phyloP scores from a whole-genome alignment of 1,139 yeast genomes.

The Protomyces pachydermus region DNA sequence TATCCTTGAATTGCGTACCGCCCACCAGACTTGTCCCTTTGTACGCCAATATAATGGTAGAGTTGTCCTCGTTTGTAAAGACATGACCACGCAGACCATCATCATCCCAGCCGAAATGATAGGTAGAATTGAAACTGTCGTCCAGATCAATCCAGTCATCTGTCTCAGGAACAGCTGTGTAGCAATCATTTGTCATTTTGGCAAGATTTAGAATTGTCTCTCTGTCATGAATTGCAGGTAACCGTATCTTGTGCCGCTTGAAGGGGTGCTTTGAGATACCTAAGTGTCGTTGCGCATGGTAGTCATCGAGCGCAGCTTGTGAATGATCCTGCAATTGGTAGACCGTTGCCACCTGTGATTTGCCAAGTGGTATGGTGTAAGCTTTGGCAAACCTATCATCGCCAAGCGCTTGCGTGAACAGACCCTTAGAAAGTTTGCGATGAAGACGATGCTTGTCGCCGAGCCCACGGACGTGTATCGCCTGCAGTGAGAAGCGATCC shows the following conservation, averaged over 20 bases:
- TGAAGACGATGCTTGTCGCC: slow-evolving; percentile 11
- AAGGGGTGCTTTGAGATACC: not conserved
- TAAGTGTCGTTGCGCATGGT: not conserved
- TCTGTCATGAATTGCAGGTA: slow-evolving; percentile 45
- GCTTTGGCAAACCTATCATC: not conserved
- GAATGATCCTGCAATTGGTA: not conserved
- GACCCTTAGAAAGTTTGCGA: not conserved
- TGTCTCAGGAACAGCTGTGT: slow-evolving; percentile 66
- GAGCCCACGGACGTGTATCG: slow-evolving; percentile 11
- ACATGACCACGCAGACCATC: slow-evolving; percentile 88
- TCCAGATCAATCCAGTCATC: slow-evolving; percentile 90
- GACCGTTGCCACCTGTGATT: not conserved
- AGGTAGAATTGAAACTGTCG: slow-evolving; percentile 48
- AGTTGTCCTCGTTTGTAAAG: slow-evolving; percentile 60
- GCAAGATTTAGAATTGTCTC: slow-evolving; percentile 73
- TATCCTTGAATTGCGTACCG: slow-evolving; percentile 73
- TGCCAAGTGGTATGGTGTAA: not conserved
- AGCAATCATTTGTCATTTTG: slow-evolving; percentile 84
- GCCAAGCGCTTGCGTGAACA: not conserved
- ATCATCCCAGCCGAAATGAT: slow-evolving; percentile 74
- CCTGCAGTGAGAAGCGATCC: not conserved
- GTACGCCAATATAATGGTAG: slow-evolving; percentile 70
- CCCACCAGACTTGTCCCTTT: slow-evolving; percentile 83
- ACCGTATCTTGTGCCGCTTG: not conserved
- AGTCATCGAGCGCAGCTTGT: not conserved